Percentiles rank a stretch among this genome's conserved stretches.
Evolutionary conservation across 2,329 filamentous ascomycete species (phyloP).

Genomic region (Stromatinia cepivora): DNA sequence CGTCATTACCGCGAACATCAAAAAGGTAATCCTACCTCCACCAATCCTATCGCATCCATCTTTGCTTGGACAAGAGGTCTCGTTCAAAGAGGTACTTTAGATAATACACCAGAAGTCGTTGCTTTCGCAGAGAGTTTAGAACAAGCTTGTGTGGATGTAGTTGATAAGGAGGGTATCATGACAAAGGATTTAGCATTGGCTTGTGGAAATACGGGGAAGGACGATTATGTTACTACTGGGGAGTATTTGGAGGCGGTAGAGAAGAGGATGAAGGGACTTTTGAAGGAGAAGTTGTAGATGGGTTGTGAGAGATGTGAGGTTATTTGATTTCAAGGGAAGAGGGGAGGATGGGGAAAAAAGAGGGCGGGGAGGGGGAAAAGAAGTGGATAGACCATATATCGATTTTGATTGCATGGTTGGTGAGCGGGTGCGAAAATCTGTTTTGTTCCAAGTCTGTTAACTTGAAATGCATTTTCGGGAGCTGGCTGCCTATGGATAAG

Average conservation of each 20-base stretch:
- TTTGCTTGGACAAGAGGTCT: constrained; percentile 98
- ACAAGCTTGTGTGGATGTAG: constrained; percentile 89
- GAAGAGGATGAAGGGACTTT: constrained; percentile 76
- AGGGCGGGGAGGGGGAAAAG: neutral
- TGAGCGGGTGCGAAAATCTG: neutral
- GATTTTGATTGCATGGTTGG: neutral
- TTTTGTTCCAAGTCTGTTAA: too few species aligned
- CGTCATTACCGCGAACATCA: constrained; percentile 99
- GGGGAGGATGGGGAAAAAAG: neutral
- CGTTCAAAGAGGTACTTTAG: constrained; percentile 87
- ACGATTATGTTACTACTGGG: constrained; percentile 85
- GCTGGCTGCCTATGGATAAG: neutral
- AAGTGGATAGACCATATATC: neutral
- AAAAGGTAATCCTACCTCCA: constrained; percentile 95
- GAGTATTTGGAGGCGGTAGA: constrained; percentile 94
- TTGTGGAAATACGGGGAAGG: constrained; percentile 81
- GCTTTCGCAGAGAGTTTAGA: constrained; percentile 90
- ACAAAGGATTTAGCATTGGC: constrained; percentile 98
- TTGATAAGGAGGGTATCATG: constrained; percentile 94
- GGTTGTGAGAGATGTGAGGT: too few species aligned
- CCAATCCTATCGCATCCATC: constrained; percentile 98
- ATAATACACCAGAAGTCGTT: constrained; percentile 87
- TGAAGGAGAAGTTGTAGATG: constrained; percentile 72
- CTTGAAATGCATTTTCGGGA: neutral
- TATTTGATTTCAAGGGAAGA: neutral